phyloP scores from a whole-genome alignment of 768 basidiomycete species.

The Leucocoprinus birnbaumii region DNA sequence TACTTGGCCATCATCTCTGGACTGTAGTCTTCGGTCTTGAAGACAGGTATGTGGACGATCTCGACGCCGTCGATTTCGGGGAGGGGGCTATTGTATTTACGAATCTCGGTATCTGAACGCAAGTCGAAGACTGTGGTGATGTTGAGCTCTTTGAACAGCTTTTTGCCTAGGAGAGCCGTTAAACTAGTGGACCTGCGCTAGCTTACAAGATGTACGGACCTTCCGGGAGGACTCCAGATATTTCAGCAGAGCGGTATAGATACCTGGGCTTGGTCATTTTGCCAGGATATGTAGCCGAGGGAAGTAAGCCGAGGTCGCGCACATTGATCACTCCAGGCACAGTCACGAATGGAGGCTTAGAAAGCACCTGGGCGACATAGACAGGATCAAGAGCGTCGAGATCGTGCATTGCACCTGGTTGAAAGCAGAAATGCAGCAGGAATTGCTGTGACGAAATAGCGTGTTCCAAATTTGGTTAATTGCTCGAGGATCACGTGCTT shows the following conservation, averaged over 20 bases:
- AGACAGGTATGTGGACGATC: slow-evolving; percentile 63
- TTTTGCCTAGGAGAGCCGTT: slow-evolving; percentile 43
- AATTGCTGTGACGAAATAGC: neutral
- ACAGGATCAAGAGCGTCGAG: slow-evolving; percentile 65
- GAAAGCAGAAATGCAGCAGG: neutral
- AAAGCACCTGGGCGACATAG: slow-evolving; percentile 62
- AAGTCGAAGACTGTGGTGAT: slow-evolving; percentile 73
- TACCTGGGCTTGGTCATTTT: slow-evolving; percentile 54
- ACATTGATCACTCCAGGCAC: slow-evolving; percentile 76
- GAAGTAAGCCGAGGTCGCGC: slow-evolving; percentile 67
- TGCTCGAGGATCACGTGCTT: slow-evolving; percentile 11
- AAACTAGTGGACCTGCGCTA: neutral
- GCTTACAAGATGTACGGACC: slow-evolving; percentile 35
- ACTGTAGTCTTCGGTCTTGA: slow-evolving; percentile 73
- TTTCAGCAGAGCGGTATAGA: slow-evolving; percentile 68
- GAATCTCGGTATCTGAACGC: slow-evolving; percentile 76
- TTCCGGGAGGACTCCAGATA: slow-evolving; percentile 67
- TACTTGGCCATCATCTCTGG: slow-evolving; percentile 84
- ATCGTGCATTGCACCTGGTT: slow-evolving; percentile 34
- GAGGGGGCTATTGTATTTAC: slow-evolving; percentile 64
- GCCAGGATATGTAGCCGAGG: slow-evolving; percentile 42
- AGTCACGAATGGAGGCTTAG: slow-evolving; percentile 65
- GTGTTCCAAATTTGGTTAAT: neutral
- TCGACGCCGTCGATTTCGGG: slow-evolving; percentile 65
- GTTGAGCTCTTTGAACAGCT: slow-evolving; percentile 54